Percentiles rank a stretch among this genome's conserved stretches.
phyloP scores from a whole-genome alignment of 2,329 filamentous ascomycete genomes.

The Xylaria digitata region DNA sequence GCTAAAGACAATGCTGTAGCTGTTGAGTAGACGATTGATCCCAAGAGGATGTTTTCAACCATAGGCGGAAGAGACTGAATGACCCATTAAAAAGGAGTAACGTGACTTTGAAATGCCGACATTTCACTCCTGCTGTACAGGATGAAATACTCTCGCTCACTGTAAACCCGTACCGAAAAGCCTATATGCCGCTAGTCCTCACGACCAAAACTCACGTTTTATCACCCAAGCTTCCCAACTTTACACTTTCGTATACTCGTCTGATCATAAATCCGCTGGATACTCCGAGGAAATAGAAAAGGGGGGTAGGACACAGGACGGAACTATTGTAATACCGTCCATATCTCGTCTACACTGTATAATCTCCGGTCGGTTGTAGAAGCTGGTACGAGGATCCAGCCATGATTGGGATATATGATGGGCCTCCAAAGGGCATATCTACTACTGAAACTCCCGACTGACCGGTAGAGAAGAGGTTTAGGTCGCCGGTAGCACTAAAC shows the following conservation, averaged over 20 bases:
- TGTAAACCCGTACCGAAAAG: constrained; percentile 1
- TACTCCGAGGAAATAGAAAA: background rate
- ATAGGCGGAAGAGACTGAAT: background rate
- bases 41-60: background rate
- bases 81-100: background rate
- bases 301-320: background rate
- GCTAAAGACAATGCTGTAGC: background rate
- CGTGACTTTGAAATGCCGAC: background rate
- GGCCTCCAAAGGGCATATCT: constrained; percentile 44
- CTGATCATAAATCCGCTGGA: background rate
- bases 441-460: constrained; percentile 39
- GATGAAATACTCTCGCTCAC: constrained; percentile 12
- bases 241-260: background rate
- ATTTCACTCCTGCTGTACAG: constrained; percentile 6
- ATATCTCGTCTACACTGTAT: constrained; percentile 2
- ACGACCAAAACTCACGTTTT: constrained; percentile 22
- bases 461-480: constrained; percentile 46
- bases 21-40: background rate
- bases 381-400: constrained; percentile 38
- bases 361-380: constrained; percentile 34
- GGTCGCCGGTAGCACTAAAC: constrained; percentile 45
- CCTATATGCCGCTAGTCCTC: background rate
- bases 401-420: constrained; percentile 38
- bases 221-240: constrained; percentile 14
- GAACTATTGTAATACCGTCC: background rate